phyloP scores from a whole-genome alignment of 192 early-diverging fungal genomes.

The Coemansia sp. region DNA sequence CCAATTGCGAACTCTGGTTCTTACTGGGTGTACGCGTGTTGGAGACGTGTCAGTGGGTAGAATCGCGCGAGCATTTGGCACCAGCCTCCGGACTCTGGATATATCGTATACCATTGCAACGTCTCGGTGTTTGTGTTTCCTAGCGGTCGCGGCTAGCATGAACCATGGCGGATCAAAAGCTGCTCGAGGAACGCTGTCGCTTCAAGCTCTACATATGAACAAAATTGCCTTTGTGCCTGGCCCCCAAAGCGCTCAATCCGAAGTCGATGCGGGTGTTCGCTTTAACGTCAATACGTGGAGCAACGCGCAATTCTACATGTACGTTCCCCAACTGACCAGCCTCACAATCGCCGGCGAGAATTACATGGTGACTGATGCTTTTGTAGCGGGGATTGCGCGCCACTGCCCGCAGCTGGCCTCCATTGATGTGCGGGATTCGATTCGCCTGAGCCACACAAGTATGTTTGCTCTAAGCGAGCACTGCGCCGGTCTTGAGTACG shows the following conservation, averaged over 20 bases:
- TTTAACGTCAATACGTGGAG: background rate
- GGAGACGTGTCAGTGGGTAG: slow-evolving; percentile 13
- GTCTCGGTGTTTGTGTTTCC: slow-evolving; percentile 1
- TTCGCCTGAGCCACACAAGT: slow-evolving; percentile 6
- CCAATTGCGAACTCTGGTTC: slow-evolving; percentile 15
- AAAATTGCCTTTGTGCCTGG: slow-evolving; percentile 11
- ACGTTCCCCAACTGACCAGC: slow-evolving; percentile 15
- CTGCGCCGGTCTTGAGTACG: slow-evolving; percentile 17
- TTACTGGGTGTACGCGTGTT: slow-evolving; percentile 14
- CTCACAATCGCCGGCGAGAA: slow-evolving; percentile 26
- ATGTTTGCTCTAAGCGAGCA: slow-evolving; percentile 21
- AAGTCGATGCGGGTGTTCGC: background rate
- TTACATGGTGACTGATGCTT: slow-evolving; percentile 19
- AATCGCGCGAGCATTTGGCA: slow-evolving; percentile 22
- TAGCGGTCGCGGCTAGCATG: background rate
- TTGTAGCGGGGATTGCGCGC: slow-evolving; percentile 19
- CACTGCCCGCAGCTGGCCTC: slow-evolving; percentile 5
- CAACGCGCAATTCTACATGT: slow-evolving; percentile 11
- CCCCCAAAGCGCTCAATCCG: background rate
- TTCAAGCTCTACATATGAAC: slow-evolving; percentile 11
- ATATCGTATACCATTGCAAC: slow-evolving; percentile 5
- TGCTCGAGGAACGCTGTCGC: background rate
- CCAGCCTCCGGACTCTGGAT: slow-evolving; percentile 16
- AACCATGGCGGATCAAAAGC: background rate
- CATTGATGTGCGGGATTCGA: slow-evolving; percentile 28